Base-by-base conservation (phyloP, 306 rosid species). In the Fragaria nilgerrensis region DNA sequence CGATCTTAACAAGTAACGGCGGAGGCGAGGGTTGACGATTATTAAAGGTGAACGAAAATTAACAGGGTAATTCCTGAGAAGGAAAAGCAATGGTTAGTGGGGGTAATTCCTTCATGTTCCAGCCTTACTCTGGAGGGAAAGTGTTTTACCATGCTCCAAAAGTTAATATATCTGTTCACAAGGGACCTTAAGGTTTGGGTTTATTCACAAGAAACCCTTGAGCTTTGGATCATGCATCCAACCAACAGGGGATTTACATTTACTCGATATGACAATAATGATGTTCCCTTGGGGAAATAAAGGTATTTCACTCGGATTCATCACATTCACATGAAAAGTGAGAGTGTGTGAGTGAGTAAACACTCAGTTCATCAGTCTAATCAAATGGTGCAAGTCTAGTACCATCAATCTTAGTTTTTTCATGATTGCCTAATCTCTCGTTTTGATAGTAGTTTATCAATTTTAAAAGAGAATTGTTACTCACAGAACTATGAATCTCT, bases 301-400 rank as follows among this genome's bases (percentile, higher is more conserved):
- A 22, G 63, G 74, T 73, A 79, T 80, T 82, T 63, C 84, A 73
- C 75, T 85, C 83, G 85, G 86, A 77, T 73, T 77, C 74, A 72
- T 82, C 88, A 90, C 89, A 71, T 58, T 81, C 87, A 90, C 87
- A 85, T 82, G 88, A 71, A 70, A 49, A 36, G 72, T 48, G 76
- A 25, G 72, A 70, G 36, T 32, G 53, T 58, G 70, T 10, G 37
- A 44, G 29, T 45, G 66, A 39, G 52, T 25, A 68, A 59, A 53
- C 75, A 59, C 70, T 41, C 63, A 32, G 50, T 48, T 20, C 12
- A 61, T 59, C 77, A 41, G 53, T 58, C 75, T 62, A 53, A 70
- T 56, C 36, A 44, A 15, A 45, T 8, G 63, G 53, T 15, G 61
- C 25, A 44, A 47, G 62, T 16, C 1, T 73, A 66, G 55, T 53